These are phyloP conservation scores for Elongisporangium anandrum DNA, from an alignment of 352 stramenopile genomes.

Conservation along the genomic window DNA sequence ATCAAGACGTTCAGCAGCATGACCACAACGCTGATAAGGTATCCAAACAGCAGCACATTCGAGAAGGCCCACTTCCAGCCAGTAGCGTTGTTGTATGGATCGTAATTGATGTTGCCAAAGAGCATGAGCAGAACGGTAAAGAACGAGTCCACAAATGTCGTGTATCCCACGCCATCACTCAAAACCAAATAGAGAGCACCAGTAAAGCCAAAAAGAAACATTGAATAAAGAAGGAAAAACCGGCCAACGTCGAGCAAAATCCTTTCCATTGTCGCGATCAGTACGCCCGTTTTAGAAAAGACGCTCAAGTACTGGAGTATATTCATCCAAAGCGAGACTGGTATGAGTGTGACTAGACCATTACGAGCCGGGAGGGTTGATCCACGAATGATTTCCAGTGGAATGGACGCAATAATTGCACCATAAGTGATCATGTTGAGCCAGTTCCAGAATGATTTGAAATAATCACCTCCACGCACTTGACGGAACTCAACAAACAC, in stretches of 20 bases:
- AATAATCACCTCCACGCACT: not conserved
- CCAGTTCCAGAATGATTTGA: not conserved
- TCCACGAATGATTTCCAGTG: not conserved
- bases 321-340: not conserved
- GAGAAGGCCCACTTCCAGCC: conserved; percentile 42
- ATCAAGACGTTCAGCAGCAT: conserved; percentile 68
- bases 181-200: conserved; percentile 68
- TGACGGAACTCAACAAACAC: not conserved
- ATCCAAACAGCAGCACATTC: conserved; percentile 45
- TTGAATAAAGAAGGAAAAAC: not conserved
- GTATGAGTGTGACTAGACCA: not conserved
- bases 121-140: conserved; percentile 76
- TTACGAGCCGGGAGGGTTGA: not conserved
- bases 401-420: not conserved
- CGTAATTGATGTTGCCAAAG: conserved; percentile 60
- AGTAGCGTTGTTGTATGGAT: conserved; percentile 18
- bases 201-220: conserved; percentile 32
- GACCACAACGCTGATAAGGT: conserved; percentile 48
- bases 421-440: not conserved
- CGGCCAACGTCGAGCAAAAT: not conserved
- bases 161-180: conserved; percentile 39
- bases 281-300: not conserved
- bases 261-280: not conserved
- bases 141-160: conserved; percentile 55
- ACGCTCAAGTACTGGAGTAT: not conserved